Conservation (phyloP, 2,329 filamentous ascomycete species). For the Colletotrichum orchidophilum region DNA sequence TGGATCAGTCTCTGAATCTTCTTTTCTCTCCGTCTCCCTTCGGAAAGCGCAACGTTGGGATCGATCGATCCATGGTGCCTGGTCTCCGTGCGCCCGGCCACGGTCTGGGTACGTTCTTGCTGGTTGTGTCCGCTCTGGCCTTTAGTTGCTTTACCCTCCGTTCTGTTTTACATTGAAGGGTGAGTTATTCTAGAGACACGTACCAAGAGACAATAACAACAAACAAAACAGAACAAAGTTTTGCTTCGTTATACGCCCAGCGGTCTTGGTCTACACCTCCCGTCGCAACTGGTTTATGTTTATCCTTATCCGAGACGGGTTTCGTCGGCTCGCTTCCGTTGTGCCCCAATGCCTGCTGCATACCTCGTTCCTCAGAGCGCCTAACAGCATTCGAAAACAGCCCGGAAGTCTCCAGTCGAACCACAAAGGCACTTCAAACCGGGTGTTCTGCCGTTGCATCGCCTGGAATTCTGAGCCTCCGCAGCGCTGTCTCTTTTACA, state of each 20-base stretch:
- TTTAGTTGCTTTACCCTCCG: background rate
- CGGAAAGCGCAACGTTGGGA: background rate
- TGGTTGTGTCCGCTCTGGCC: constrained; percentile 11
- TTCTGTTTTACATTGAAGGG: constrained; percentile 10
- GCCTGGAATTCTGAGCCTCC: background rate
- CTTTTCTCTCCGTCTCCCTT: background rate
- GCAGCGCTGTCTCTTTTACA: background rate
- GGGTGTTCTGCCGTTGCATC: background rate
- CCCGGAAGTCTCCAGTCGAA: constrained; percentile 1
- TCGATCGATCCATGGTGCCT: constrained; percentile 20
- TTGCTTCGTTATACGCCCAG: background rate
- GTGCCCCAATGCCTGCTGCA: background rate
- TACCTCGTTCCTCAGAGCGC: background rate
- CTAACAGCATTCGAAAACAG: constrained; percentile 1
- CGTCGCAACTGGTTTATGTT: background rate
- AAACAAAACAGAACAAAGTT: constrained; percentile 7
- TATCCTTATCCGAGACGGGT: background rate
- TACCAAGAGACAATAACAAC: constrained; percentile 23
- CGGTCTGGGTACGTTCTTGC: constrained; percentile 12
- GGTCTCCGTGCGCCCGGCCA: constrained; percentile 15
- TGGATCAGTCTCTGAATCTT: constrained; percentile 4
- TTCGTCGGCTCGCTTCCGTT: background rate
- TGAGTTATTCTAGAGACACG: constrained; percentile 11
- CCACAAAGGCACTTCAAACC: background rate
- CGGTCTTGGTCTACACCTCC: background rate